Percentiles rank a stretch among this genome's conserved stretches.
phyloP scores from a whole-genome alignment of 768 basidiomycete genomes.

The Psilocybe cyanescens region DNA sequence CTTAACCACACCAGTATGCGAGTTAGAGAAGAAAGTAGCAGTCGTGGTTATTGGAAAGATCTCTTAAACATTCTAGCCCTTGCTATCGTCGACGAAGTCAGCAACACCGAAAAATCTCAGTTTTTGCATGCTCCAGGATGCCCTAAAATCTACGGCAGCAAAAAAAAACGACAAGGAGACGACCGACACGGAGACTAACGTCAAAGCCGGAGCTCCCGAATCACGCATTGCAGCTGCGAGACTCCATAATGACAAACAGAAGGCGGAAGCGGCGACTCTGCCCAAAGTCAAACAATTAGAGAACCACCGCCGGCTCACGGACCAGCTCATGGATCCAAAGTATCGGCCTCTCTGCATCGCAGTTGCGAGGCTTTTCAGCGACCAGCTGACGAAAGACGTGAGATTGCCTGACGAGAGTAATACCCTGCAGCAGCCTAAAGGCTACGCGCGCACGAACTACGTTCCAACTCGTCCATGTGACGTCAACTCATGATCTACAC shows the following conservation, averaged over 20 bases:
- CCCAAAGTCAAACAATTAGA: slow-evolving; percentile 26
- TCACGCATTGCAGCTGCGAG: slow-evolving; percentile 24
- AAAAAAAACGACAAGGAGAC: background rate
- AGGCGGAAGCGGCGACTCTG: slow-evolving; percentile 25
- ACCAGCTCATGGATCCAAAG: slow-evolving; percentile 48
- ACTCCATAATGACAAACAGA: slow-evolving; percentile 12
- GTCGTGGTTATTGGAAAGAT: slow-evolving; percentile 81
- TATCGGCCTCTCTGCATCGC: slow-evolving; percentile 68
- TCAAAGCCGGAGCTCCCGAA: slow-evolving; percentile 18
- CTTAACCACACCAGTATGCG: slow-evolving; percentile 57
- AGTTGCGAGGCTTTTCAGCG: slow-evolving; percentile 63
- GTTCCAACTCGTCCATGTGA: too few species aligned
- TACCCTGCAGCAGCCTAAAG: slow-evolving; percentile 23
- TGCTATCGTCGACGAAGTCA: slow-evolving; percentile 56
- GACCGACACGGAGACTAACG: background rate
- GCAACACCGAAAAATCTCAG: slow-evolving; percentile 20
- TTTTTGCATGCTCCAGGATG: slow-evolving; percentile 34
- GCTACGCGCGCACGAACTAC: too few species aligned
- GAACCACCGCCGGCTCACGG: slow-evolving; percentile 38
- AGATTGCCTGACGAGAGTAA: slow-evolving; percentile 45
- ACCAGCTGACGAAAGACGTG: slow-evolving; percentile 26
- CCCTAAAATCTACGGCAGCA: slow-evolving; percentile 2
- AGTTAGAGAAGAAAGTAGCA: slow-evolving; percentile 27
- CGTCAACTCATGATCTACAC: too few species aligned
- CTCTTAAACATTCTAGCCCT: slow-evolving; percentile 70